These are phyloP conservation scores for Ophiocordyceps sinensis DNA, from an alignment of 2,329 filamentous ascomycete species.

Conservation along the genomic window DNA sequence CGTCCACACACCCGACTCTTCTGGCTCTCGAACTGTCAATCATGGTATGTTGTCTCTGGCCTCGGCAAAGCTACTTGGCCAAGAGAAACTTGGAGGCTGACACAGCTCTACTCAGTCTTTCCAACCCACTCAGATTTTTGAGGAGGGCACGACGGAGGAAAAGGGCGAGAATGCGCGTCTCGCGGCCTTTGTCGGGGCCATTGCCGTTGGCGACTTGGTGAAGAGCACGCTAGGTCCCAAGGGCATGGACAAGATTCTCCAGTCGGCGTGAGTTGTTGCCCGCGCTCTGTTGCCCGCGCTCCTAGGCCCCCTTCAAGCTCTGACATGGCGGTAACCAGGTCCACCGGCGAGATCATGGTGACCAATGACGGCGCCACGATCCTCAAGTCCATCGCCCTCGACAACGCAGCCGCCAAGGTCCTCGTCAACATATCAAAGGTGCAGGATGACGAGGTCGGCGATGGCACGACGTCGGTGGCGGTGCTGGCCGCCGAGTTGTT, in stretches of 20 bases:
- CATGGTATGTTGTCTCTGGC: neutral
- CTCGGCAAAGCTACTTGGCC: neutral
- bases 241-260: slow-evolving; percentile 97
- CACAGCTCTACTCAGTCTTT: slow-evolving; percentile 31
- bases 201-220: slow-evolving; percentile 91
- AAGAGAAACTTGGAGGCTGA: slow-evolving; percentile 5
- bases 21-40: neutral
- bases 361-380: slow-evolving; percentile 99
- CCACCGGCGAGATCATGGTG: slow-evolving; percentile 93
- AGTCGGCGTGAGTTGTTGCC: slow-evolving; percentile 60
- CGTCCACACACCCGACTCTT: neutral
- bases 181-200: slow-evolving; percentile 94
- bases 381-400: slow-evolving; percentile 92
- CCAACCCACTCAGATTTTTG: slow-evolving; percentile 95
- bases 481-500: slow-evolving; percentile 90
- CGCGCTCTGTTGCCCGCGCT: slow-evolving; percentile 3
- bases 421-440: slow-evolving; percentile 99
- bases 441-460: slow-evolving; percentile 95
- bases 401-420: slow-evolving; percentile 96
- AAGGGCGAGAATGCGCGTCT: slow-evolving; percentile 99
- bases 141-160: slow-evolving; percentile 91
- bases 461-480: slow-evolving; percentile 95
- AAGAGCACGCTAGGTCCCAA: slow-evolving; percentile 96
- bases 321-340: slow-evolving; percentile 33
- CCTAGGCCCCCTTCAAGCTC: neutral